Conservation (phyloP, 2,329 filamentous ascomycete genomes). For the Aspergillus caelatus region DNA sequence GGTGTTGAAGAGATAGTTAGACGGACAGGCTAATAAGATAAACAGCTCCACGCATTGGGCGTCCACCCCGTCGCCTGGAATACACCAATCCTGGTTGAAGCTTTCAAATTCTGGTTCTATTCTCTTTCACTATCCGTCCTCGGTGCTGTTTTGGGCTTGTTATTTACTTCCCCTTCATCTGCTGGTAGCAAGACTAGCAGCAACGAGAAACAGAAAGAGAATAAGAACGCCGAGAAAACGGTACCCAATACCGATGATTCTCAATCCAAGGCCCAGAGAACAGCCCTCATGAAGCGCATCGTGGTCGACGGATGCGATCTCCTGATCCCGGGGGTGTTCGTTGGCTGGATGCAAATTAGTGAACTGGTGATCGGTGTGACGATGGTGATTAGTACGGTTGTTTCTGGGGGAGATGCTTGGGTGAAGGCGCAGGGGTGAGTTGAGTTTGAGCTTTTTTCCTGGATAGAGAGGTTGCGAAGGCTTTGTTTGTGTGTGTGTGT, state of each 20-base stretch:
- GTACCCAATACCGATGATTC: slow-evolving; percentile 26
- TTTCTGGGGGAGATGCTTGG: slow-evolving; percentile 67
- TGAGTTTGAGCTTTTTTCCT: not conserved
- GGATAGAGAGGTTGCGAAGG: not conserved
- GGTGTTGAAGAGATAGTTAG: not conserved
- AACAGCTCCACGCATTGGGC: slow-evolving; percentile 54
- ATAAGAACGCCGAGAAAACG: slow-evolving; percentile 24
- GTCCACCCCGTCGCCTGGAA: slow-evolving; percentile 49
- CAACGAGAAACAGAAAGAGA: slow-evolving; percentile 4
- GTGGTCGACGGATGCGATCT: slow-evolving; percentile 65
- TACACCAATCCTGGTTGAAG: slow-evolving; percentile 57
- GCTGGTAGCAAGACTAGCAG: slow-evolving; percentile 16
- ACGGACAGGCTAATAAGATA: slow-evolving; percentile 27
- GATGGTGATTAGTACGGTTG: slow-evolving; percentile 64
- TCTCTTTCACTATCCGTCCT: slow-evolving; percentile 58
- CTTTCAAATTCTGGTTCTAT: slow-evolving; percentile 71
- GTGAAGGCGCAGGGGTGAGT: slow-evolving; percentile 15
- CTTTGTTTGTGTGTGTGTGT: not conserved
- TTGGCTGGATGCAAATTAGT: slow-evolving; percentile 63
- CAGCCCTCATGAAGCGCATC: slow-evolving; percentile 50
- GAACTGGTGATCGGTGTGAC: slow-evolving; percentile 58
- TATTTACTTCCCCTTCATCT: slow-evolving; percentile 19
- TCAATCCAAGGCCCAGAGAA: not conserved
- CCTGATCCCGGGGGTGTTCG: slow-evolving; percentile 60
- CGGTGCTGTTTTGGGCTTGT: slow-evolving; percentile 27